These are phyloP conservation scores for Kwoniella sp. DNA, from an alignment of 768 basidiomycete species.

Conservation along the genomic window DNA sequence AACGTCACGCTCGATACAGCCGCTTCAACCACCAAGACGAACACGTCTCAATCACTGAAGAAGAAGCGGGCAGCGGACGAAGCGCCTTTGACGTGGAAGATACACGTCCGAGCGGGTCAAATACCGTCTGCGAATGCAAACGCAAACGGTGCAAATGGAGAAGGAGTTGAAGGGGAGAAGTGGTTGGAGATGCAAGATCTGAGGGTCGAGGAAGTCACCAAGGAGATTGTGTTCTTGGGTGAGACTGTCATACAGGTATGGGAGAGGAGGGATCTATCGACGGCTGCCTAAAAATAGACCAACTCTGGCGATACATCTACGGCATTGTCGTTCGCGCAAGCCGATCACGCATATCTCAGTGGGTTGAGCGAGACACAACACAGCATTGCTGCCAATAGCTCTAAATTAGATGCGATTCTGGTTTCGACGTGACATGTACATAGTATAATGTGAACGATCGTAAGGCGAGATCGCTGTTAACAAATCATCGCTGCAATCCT, in stretches of 20 bases:
- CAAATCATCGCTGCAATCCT: no score
- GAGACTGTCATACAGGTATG: slow-evolving; percentile 89
- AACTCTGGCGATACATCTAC: no score
- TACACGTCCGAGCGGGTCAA: slow-evolving; percentile 59
- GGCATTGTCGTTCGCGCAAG: no score
- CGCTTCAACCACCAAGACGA: slow-evolving; percentile 79
- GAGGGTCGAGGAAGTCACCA: slow-evolving; percentile 91
- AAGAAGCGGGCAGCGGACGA: slow-evolving; percentile 63
- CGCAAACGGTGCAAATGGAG: not conserved
- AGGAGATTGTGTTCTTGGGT: slow-evolving; percentile 96
- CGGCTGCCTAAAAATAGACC: not conserved
- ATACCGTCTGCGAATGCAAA: slow-evolving; percentile 11
- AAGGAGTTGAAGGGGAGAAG: slow-evolving; percentile 75
- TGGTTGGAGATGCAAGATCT: slow-evolving; percentile 98
- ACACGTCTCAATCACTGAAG: slow-evolving; percentile 36
- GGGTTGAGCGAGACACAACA: no score
- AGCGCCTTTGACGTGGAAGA: slow-evolving; percentile 87
- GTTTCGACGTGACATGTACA: no score
- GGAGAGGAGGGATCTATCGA: slow-evolving; percentile 51
- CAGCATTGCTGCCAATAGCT: no score
- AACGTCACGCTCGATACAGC: slow-evolving; percentile 95
- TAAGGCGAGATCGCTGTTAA: no score
- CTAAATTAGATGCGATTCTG: no score
- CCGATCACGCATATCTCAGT: no score
- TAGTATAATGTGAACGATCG: no score